Conservation (phyloP, 495 filamentous ascomycete genomes). For the Penicillium bovifimosum region DNA sequence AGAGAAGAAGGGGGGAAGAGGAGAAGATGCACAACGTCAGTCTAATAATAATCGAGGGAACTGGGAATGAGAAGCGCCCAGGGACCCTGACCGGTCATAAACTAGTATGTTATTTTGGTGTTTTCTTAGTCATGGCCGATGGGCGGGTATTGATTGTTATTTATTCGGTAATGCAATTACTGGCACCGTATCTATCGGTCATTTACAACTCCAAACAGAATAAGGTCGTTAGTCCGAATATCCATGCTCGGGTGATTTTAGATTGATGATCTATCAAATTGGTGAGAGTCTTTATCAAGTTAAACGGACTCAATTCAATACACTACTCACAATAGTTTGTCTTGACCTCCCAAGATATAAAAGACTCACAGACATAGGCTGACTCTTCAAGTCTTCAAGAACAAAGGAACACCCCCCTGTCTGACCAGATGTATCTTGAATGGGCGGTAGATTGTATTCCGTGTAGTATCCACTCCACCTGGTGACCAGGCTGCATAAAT, state of each 20-base stretch:
- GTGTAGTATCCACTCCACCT: background rate
- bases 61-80: constrained; percentile 3
- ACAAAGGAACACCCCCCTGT: background rate
- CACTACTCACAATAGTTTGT: background rate
- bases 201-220: background rate
- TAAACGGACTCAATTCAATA: background rate
- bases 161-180: background rate
- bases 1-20: constrained; percentile 13
- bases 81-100: constrained; percentile 7
- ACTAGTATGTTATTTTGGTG: constrained; percentile 8
- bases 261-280: too few relatives aligned
- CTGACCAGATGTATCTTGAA: background rate
- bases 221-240: background rate
- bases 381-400: background rate
- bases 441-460: background rate
- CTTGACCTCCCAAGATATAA: background rate
- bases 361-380: background rate
- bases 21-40: constrained; percentile 15
- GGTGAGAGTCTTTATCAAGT: too few relatives aligned
- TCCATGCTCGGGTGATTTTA: background rate
- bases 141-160: background rate
- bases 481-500: constrained; percentile 19
- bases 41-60: constrained; percentile 19
- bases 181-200: background rate
- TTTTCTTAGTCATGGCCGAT: background rate